These are phyloP conservation scores for Diaporthe nobilis DNA, from an alignment of 2,329 filamentous ascomycete species.

Conservation along the genomic window DNA sequence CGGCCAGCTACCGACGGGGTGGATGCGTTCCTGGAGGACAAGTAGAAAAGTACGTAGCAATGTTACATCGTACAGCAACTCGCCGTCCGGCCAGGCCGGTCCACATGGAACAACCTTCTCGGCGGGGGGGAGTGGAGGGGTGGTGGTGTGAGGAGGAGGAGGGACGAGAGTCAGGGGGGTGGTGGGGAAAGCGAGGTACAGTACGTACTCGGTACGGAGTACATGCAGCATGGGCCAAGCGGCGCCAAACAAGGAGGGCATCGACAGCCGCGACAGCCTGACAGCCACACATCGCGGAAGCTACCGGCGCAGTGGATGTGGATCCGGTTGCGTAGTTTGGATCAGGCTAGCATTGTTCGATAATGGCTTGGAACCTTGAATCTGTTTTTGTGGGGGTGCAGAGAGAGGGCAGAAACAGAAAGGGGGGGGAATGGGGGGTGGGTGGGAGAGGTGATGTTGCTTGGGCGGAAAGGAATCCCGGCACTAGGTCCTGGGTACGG, in stretches of 20 bases:
- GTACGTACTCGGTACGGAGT: neutral
- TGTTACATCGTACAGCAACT: constrained; percentile 10
- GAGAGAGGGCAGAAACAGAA: neutral
- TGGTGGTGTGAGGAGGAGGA: neutral
- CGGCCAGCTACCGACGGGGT: neutral
- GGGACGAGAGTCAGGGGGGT: neutral
- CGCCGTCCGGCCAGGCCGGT: constrained; percentile 14
- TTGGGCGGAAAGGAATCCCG: constrained; percentile 29
- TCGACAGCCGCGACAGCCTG: constrained; percentile 28
- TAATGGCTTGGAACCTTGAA: constrained; percentile 23
- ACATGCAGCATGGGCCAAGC: neutral
- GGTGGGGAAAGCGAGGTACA: neutral
- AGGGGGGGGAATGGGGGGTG: neutral
- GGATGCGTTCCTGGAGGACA: constrained; percentile 22
- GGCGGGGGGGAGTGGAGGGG: neutral
- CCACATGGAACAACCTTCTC: neutral
- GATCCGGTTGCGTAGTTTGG: neutral
- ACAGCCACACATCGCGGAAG: constrained; percentile 19
- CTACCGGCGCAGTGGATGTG: constrained; percentile 21
- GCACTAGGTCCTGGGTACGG: neutral
- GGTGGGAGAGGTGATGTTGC: neutral
- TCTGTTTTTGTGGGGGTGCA: constrained; percentile 14
- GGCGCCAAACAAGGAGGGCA: neutral
- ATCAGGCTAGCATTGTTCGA: constrained; percentile 17
- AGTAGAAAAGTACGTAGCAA: neutral